phyloP scores from a whole-genome alignment of 2,329 filamentous ascomycete species.

The Cordyceps tenuipes region DNA sequence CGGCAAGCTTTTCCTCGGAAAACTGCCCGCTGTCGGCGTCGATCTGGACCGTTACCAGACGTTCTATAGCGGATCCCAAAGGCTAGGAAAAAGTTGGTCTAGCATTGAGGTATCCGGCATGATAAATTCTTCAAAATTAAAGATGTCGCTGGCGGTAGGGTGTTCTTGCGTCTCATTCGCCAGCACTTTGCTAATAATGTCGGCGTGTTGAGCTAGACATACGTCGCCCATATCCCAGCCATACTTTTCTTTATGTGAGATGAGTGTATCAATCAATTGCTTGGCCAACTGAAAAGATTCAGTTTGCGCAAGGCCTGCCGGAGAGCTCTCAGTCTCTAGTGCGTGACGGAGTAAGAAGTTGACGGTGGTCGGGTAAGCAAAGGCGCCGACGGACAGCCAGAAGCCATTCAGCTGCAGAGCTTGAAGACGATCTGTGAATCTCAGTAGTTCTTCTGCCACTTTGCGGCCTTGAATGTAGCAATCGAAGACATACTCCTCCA shows the following conservation, averaged over 20 bases:
- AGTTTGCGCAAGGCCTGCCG: constrained; percentile 26
- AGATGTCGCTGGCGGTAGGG: constrained; percentile 11
- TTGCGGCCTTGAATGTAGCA: constrained; percentile 34
- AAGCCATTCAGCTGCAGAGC: constrained; percentile 37
- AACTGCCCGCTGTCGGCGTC: background rate
- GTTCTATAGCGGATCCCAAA: constrained; percentile 30
- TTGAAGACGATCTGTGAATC: constrained; percentile 37
- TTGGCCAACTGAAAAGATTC: constrained; percentile 34
- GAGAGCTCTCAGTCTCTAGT: constrained; percentile 33
- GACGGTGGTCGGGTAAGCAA: constrained; percentile 39
- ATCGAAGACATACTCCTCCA: constrained; percentile 20
- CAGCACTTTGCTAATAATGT: constrained; percentile 37
- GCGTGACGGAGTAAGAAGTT: constrained; percentile 43
- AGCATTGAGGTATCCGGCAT: constrained; percentile 26
- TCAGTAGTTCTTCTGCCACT: constrained; percentile 40
- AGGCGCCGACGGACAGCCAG: constrained; percentile 41
- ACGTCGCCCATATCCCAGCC: constrained; percentile 44
- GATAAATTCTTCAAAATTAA: constrained; percentile 21
- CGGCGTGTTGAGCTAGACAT: constrained; percentile 38
- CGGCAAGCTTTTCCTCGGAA: constrained; percentile 10
- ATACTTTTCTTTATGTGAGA: constrained; percentile 28
- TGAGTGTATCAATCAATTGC: constrained; percentile 32
- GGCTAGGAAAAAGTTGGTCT: constrained; percentile 26
- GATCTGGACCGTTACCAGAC: constrained; percentile 18
- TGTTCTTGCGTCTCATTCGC: constrained; percentile 21